Conservation (phyloP, 495 filamentous ascomycete genomes). For the Lepraria neglecta region DNA sequence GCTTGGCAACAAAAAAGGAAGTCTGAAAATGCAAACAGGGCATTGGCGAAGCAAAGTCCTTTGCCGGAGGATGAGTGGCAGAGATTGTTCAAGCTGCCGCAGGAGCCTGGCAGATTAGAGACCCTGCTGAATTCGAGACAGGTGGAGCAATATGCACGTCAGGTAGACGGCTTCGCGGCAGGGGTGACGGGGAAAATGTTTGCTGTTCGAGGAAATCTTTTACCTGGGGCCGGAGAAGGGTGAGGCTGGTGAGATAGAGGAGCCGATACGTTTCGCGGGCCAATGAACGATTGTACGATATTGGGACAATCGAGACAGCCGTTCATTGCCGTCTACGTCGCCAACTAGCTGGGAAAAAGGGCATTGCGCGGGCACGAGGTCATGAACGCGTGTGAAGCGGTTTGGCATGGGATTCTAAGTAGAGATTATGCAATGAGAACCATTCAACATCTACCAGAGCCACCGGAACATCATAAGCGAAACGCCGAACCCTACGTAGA, state of each 20-base stretch:
- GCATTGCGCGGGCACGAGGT: no score
- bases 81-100: slow-evolving; percentile 91
- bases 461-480: no score
- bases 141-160: slow-evolving; percentile 95
- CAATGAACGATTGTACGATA: background rate
- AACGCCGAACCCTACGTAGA: no score
- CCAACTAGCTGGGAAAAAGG: no score
- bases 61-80: slow-evolving; percentile 98
- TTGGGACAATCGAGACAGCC: background rate
- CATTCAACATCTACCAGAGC: no score
- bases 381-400: no score
- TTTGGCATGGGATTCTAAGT: no score
- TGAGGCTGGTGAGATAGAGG: background rate
- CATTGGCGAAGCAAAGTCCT: slow-evolving; percentile 77
- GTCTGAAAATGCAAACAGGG: slow-evolving; percentile 80
- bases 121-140: slow-evolving; percentile 87
- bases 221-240: slow-evolving; percentile 36
- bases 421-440: no score
- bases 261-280: no score
- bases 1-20: slow-evolving; percentile 94
- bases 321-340: no score
- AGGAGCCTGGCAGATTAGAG: slow-evolving; percentile 88
- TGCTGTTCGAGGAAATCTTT: slow-evolving; percentile 70
- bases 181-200: slow-evolving; percentile 95
- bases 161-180: slow-evolving; percentile 94